These are phyloP conservation scores for Cercophora samala DNA, from an alignment of 495 filamentous ascomycete genomes.

Conservation along the genomic window DNA sequence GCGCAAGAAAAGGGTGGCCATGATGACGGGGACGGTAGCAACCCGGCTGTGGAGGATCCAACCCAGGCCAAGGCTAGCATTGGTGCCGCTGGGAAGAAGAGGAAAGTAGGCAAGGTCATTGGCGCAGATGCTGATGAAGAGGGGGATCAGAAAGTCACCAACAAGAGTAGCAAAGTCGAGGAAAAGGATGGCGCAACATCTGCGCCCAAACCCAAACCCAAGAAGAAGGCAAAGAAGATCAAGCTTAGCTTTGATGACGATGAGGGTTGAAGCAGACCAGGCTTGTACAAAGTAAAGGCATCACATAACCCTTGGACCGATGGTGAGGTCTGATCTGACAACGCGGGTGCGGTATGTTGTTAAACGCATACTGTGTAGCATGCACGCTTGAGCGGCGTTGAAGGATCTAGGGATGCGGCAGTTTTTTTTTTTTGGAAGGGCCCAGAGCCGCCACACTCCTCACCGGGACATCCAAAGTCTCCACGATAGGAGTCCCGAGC, in stretches of 20 bases:
- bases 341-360: background rate
- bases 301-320: background rate
- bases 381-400: background rate
- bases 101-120: slow-evolving; percentile 48
- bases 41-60: slow-evolving; percentile 5
- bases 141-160: slow-evolving; percentile 18
- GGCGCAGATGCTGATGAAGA: slow-evolving; percentile 29
- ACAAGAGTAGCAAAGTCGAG: slow-evolving; percentile 16
- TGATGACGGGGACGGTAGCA: slow-evolving; percentile 34
- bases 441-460: background rate
- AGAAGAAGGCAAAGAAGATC: slow-evolving; percentile 56
- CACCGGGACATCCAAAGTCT: background rate
- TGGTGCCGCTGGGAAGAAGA: slow-evolving; percentile 45
- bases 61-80: slow-evolving; percentile 18
- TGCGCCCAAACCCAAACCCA: slow-evolving; percentile 24
- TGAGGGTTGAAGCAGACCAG: slow-evolving; percentile 32
- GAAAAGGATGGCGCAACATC: slow-evolving; percentile 14
- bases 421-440: background rate
- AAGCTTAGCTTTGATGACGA: slow-evolving; percentile 58
- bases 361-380: background rate
- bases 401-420: background rate
- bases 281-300: background rate
- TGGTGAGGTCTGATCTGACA: background rate
- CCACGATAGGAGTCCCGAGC: background rate
- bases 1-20: slow-evolving; percentile 15